Base-by-base conservation (phyloP, 2,329 filamentous ascomycete species). In the Chalaropsis thielavioides region DNA sequence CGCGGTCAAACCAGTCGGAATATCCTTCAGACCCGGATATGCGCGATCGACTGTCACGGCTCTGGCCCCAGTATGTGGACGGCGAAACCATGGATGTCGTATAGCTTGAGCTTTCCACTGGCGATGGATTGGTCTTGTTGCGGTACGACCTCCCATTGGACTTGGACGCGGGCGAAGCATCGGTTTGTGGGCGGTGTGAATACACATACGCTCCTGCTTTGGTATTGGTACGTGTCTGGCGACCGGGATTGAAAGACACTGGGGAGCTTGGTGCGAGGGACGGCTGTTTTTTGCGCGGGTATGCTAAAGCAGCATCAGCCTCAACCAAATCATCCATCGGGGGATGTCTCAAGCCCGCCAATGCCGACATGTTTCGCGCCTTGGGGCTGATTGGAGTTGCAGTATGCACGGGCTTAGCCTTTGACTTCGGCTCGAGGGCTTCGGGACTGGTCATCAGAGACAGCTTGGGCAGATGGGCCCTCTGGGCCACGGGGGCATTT, bases 331-430 rank as follows among this genome's bases (percentile, higher is more conserved):
- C 35, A 27, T 63, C 38, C 40, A 49, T 54, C 17, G 38, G 35
- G 3, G 24, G 54, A 43, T 31, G 51, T 11, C 19, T 49, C 27
- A 51, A 40, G 7, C n/a, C 43, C 17, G 44, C 61, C 27, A 62
- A 27, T 11, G 61, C 43, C 6, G 62, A 61, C 11, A 43, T 27
- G 3, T 27, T 27, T 17, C 43, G 43, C 7, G 63, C 41, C 13
- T 51, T 43, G 24, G 54, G 56, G 56, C 59, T 64, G 3, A 65
- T 62, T 3, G 59, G 59, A 31, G 59, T 65, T 19, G 40, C 46
- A 2, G 38, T 61, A n/a, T 61, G 64, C 6, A 62, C 64, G 22
- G 43, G 11, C 22, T 51, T 41, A 5, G 7, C 24, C 8, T 49
- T 38, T 61, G n/a, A 10, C n/a, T 38, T 49, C 27, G 43, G 61